Base-by-base conservation (phyloP, 1,284 basidiomycete genomes). In the Schizophyllum commune region DNA sequence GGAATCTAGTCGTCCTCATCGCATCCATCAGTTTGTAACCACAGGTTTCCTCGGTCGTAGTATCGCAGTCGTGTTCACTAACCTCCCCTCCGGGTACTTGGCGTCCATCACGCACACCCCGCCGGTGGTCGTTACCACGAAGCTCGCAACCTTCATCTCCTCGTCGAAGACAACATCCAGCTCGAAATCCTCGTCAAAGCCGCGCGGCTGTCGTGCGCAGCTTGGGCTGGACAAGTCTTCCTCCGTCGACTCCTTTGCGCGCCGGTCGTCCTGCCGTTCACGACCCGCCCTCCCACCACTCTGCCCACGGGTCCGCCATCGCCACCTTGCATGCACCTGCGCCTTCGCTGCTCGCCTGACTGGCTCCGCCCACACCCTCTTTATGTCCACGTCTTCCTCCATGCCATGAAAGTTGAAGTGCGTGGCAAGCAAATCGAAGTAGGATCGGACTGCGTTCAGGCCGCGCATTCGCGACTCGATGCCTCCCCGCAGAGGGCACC, bases 401-500 rank as follows among this genome's bases (percentile, higher is more conserved):
- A 47, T 17, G 8, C 39, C 39, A 11, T 11, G 13, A 17, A 11
- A 17, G 13, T 47, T 17, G 39, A 47, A 47, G 39, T 47, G 39
- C 39, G 77, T 77, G 11, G 75, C 72, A 20, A 79, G 66, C 53
- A 79, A 68, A 65, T 80, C 78, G 58, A 79, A 78, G 62, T 79
- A 80, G 0, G 79, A 80, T 17, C 78, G 74, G 39, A 79, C 68
- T 15, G 77, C 79, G 59, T 79, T 78, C 13, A 72, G 63, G 7
- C 79, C 79, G 34, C 68, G 67, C 9, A 79, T 65, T 11, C 73
- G 69, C 0, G 74, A 75, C 4, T 71, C 61, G 21, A 27, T 11
- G 15, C 20, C 27, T 11, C 69, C 67, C 2, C 75, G 73, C 58
- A 72, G 64, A 0, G 72, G 65, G 62, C 73, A 76, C 1, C 63